Conservation (phyloP, 176 grass and related monocot genomes). For the Phragmites australis region DNA sequence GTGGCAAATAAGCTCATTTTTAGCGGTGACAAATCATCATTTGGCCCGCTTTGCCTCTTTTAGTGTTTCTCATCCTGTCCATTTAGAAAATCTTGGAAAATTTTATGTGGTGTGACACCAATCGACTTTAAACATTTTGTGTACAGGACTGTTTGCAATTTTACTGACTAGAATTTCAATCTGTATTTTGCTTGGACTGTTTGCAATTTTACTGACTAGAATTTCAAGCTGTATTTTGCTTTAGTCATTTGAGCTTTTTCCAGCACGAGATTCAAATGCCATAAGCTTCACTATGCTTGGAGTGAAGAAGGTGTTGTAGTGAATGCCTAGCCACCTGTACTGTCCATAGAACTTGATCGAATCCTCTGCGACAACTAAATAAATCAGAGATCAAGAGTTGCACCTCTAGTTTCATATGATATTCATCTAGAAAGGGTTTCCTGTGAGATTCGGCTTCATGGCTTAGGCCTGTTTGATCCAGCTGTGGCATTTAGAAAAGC, state of each 20-base stretch:
- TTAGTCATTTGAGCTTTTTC: neutral
- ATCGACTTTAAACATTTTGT: neutral
- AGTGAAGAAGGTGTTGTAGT: neutral
- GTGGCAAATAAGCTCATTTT: too few species aligned
- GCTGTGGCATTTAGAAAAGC: too few species aligned
- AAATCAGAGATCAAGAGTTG: neutral
- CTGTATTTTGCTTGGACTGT: neutral
- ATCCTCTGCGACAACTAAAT: neutral
- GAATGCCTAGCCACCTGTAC: neutral
- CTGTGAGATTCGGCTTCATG: neutral
- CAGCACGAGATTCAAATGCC: neutral
- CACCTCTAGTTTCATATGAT: neutral
- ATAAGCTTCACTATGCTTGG: neutral
- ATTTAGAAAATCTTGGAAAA: neutral
- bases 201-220: neutral
- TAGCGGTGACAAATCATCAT: too few species aligned
- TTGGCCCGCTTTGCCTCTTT: too few species aligned
- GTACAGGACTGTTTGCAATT: neutral
- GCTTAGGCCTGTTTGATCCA: too few species aligned
- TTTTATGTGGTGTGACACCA: neutral
- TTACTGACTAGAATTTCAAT: neutral
- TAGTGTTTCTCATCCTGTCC: neutral
- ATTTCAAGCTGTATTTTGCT: neutral
- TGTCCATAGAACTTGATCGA: neutral
- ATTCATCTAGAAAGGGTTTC: neutral